Percentiles rank a stretch among this genome's conserved stretches.
phyloP scores from a whole-genome alignment of 2,329 filamentous ascomycete species.

The Xylariales sp. region DNA sequence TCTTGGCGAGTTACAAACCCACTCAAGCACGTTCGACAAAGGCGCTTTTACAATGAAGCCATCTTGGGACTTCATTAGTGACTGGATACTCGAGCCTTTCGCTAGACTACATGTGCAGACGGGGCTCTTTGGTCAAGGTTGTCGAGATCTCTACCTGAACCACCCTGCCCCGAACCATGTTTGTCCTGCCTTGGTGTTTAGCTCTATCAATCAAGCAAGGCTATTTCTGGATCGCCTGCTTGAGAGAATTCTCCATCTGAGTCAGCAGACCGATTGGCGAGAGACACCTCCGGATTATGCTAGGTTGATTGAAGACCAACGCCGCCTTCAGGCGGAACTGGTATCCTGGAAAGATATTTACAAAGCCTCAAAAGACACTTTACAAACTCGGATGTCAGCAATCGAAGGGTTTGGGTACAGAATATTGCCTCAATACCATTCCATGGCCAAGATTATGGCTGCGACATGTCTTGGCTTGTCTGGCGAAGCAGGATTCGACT shows the following conservation, averaged over 20 bases:
- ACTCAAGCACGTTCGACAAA: constrained; percentile 12
- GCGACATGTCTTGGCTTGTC: constrained; percentile 25
- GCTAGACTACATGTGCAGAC: constrained; percentile 25
- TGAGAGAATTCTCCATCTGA: neutral
- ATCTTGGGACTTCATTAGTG: constrained; percentile 28
- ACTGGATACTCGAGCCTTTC: constrained; percentile 40
- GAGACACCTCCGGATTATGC: neutral
- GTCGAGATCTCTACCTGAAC: constrained; percentile 10
- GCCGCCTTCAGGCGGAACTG: constrained; percentile 12
- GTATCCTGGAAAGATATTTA: constrained; percentile 20
- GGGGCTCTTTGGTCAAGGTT: constrained; percentile 22
- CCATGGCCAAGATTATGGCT: constrained; percentile 39
- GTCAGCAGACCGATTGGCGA: neutral
- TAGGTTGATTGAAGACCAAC: constrained; percentile 14
- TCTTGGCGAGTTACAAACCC: constrained; percentile 26
- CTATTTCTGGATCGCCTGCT: constrained; percentile 6
- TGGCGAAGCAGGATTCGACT: constrained; percentile 34
- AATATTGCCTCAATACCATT: constrained; percentile 34
- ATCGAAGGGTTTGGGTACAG: constrained; percentile 18
- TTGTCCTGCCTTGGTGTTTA: neutral
- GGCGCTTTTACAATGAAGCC: constrained; percentile 8
- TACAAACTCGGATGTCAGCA: constrained; percentile 13
- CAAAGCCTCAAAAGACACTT: constrained; percentile 16
- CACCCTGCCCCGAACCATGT: constrained; percentile 7
- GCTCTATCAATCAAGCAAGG: constrained; percentile 4